These are phyloP conservation scores for Neofusicoccum kwambonambiense DNA, from an alignment of 2,329 filamentous ascomycete species.

Conservation along the genomic window DNA sequence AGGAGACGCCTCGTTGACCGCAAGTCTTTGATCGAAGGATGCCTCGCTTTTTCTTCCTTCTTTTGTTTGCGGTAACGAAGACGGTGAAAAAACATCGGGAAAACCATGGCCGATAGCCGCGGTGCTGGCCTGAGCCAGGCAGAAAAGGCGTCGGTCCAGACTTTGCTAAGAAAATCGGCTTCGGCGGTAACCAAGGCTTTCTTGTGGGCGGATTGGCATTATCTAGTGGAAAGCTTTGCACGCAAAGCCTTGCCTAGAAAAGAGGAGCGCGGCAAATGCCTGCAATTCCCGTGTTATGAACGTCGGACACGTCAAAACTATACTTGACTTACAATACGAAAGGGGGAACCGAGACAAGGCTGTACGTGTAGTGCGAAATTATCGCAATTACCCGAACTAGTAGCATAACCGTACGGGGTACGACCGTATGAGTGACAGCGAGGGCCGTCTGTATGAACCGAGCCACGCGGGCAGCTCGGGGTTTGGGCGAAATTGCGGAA, in stretches of 20 bases:
- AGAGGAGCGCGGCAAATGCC: not conserved
- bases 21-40: not conserved
- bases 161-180: conserved; percentile 1
- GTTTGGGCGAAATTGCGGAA: not conserved
- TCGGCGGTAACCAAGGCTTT: not conserved
- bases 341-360: not conserved
- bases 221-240: not conserved
- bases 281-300: not conserved
- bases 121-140: not conserved
- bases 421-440: not conserved
- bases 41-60: conserved; percentile 2
- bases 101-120: not conserved
- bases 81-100: not conserved
- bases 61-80: not conserved
- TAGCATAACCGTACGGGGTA: conserved; percentile 1
- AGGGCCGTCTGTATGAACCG: conserved; percentile 1
- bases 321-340: not conserved
- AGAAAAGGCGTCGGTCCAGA: not conserved
- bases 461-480: not conserved
- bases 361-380: not conserved
- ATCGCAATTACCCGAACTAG: not conserved
- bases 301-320: not conserved
- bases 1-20: conserved; percentile 9
- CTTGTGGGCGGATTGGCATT: not conserved
- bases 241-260: not conserved